These are phyloP conservation scores for Verticillium alfalfae DNA, from an alignment of 2,329 filamentous ascomycete species.

Conservation along the genomic window DNA sequence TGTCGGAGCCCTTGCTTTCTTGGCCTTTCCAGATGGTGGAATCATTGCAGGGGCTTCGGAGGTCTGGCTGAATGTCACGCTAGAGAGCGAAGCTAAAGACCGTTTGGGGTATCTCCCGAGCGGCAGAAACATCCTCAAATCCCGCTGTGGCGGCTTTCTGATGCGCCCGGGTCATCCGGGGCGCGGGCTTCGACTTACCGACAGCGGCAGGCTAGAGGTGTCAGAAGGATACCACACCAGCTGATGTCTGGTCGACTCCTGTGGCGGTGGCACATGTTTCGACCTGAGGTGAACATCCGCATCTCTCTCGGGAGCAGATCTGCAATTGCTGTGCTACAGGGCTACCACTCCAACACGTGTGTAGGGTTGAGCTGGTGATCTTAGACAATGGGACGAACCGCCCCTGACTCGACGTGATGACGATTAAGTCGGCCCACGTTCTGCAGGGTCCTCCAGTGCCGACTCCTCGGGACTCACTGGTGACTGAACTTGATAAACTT, in stretches of 20 bases:
- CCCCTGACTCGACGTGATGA: background rate
- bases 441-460: background rate
- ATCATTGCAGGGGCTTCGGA: background rate
- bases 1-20: background rate
- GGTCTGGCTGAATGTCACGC: background rate
- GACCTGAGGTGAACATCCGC: too few relatives aligned
- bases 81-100: background rate
- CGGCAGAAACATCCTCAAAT: background rate
- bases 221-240: too few relatives aligned
- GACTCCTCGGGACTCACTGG: background rate
- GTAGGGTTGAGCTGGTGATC: background rate
- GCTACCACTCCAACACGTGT: too few relatives aligned
- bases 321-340: too few relatives aligned
- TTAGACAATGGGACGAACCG: background rate
- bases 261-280: too few relatives aligned
- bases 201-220: background rate
- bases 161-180: background rate
- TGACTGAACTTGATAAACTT: background rate
- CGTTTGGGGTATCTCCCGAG: background rate
- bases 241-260: too few relatives aligned
- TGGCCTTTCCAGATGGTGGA: background rate
- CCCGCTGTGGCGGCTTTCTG: background rate
- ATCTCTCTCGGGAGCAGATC: too few relatives aligned
- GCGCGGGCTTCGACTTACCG: background rate
- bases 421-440: background rate